Evolutionary conservation across 495 filamentous ascomycete species (phyloP), one percentile per base, ranked within the genome.

Genomic region (Podospora tetraspora): DNA sequence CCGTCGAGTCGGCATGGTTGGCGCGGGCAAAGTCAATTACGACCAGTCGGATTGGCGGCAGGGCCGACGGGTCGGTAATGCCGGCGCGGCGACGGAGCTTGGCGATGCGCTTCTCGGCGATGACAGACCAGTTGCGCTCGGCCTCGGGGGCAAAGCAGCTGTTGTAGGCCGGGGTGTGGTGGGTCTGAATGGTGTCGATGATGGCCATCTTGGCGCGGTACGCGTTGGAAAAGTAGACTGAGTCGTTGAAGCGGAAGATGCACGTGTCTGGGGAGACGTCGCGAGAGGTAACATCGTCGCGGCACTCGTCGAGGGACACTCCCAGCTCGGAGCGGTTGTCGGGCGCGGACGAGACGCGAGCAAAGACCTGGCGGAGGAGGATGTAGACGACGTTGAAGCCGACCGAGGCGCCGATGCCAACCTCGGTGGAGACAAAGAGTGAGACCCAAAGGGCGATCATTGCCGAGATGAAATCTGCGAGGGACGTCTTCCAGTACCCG

Each of bases 391-490:
- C 76, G 71, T 80, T 80, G 75, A 81, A 81, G 11, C 80, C 83
- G 2, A 82, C 79, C 1, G 82, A 77, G 30, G 77, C 71, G n/a
- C 69, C 82, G 63, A 85, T 82, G 62, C 82, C 83, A 24, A 78
- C 74, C 62, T 82, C 81, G 13, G 82, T 81, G n/a, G 75, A 78
- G 16, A 81, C 80, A 70, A 84, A 84, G 62, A 85, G 75, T 12
- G 82, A 82, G 12, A 84, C 75, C 76, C 80, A 84, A 66, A 84
- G 80, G 16, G 81, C 73, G 30, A 84, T 73, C 80, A 83, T 84
- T 68, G 78, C 78, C 0, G 82, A 79, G 60, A 82, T 76, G 72
- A 83, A 84, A 69, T 85, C 82, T 29, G 81, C 78, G 6, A 85
- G 72, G 13, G 81, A 84, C 30, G 80, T 77, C 65, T 78, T 79